A percentile compares a stretch with the other conserved stretches of the same genome.
These are phyloP conservation scores for Theileria luwenshuni DNA, from an alignment of 169 alveolate genomes.

Conservation along the genomic window DNA sequence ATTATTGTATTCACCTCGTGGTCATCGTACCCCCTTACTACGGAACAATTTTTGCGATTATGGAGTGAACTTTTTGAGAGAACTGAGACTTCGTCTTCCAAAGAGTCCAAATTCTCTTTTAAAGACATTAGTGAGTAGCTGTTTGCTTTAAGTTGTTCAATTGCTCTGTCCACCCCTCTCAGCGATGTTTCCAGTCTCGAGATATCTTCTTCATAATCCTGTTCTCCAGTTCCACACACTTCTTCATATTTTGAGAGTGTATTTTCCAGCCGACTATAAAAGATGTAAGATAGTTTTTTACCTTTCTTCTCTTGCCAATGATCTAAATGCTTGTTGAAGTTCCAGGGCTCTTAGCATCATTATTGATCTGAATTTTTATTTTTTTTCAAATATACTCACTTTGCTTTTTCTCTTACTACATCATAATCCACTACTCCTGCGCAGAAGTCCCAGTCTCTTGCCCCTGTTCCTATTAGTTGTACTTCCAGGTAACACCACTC, in stretches of 20 bases:
- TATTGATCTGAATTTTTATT: not conserved
- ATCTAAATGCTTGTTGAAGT: constrained; percentile 46
- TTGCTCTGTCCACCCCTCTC: constrained; percentile 58
- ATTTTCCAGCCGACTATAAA: constrained; percentile 39
- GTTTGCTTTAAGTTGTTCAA: constrained; percentile 59
- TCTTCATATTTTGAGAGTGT: constrained; percentile 49
- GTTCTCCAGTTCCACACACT: constrained; percentile 54
- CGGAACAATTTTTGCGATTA: constrained; percentile 55
- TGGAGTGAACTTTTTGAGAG: constrained; percentile 34
- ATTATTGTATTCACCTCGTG: not conserved
- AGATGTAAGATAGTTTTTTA: not conserved
- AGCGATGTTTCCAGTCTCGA: constrained; percentile 21
- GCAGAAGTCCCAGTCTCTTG: constrained; percentile 89
- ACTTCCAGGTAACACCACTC: constrained; percentile 92
- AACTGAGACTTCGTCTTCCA: constrained; percentile 43
- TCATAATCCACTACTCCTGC: constrained; percentile 81
- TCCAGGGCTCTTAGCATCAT: constrained; percentile 44
- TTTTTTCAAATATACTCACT: not conserved
- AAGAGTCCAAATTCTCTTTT: constrained; percentile 24
- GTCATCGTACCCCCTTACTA: constrained; percentile 66
- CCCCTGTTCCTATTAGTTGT: constrained; percentile 87
- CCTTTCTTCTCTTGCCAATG: constrained; percentile 46
- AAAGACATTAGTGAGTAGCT: constrained; percentile 23
- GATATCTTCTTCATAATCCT: constrained; percentile 34
- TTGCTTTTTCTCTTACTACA: constrained; percentile 78